Conservation (phyloP, 768 basidiomycete genomes). For the Mycena venus region DNA sequence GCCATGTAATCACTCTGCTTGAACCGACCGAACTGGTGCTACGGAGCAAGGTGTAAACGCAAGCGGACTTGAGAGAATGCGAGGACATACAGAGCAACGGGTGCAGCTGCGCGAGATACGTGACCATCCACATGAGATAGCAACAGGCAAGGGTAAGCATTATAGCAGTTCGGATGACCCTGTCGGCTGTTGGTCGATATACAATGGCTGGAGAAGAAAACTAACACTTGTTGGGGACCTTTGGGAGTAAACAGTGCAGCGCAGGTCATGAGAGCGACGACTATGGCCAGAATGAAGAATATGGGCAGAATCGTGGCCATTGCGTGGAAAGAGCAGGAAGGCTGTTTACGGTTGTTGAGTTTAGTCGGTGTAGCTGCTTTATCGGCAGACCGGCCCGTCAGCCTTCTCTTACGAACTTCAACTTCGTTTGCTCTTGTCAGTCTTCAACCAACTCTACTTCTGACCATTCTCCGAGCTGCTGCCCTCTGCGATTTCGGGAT, state of each 20-base stretch:
- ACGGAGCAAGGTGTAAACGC: neutral
- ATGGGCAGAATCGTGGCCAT: conserved; percentile 84
- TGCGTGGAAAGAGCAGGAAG: conserved; percentile 22
- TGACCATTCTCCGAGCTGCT: neutral
- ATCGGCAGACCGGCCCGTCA: no score
- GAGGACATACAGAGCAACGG: conserved; percentile 84
- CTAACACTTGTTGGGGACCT: conserved; percentile 92
- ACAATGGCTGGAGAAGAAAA: conserved; percentile 29
- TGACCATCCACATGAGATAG: conserved; percentile 97
- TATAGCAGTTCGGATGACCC: conserved; percentile 85
- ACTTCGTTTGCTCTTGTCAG: neutral
- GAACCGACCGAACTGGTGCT: conserved; percentile 19
- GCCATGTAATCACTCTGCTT: conserved; percentile 8
- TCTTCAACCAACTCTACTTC: neutral
- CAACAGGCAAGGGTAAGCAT: conserved; percentile 85
- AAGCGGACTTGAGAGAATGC: neutral
- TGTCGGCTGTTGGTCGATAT: conserved; percentile 46
- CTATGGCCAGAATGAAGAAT: conserved; percentile 73
- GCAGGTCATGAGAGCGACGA: conserved; percentile 72
- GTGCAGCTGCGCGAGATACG: conserved; percentile 95
- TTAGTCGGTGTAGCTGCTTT: neutral
- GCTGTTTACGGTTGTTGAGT: neutral
- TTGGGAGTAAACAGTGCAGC: conserved; percentile 83
- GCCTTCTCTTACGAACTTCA: no score
- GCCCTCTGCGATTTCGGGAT: neutral